phyloP scores from a whole-genome alignment of 2,329 filamentous ascomycete species.

The Talaromyces sp. region DNA sequence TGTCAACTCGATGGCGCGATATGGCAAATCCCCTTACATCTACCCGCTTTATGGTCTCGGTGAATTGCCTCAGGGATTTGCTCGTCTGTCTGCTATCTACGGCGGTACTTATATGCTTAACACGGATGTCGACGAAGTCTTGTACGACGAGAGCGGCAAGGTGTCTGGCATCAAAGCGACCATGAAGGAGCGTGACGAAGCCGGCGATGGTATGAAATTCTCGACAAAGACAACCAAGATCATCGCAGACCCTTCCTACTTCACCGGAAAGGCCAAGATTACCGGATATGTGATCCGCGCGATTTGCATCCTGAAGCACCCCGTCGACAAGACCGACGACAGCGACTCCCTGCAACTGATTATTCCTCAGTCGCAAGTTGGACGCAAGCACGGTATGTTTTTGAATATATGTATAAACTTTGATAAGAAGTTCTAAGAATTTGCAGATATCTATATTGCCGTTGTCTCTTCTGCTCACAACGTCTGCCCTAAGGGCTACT shows the following conservation, averaged over 20 bases:
- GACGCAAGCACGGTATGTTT: constrained; percentile 78
- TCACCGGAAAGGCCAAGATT: constrained; percentile 80
- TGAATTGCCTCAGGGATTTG: constrained; percentile 96
- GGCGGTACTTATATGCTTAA: constrained; percentile 99
- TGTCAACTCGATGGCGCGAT: constrained; percentile 94
- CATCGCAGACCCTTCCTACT: constrained; percentile 94
- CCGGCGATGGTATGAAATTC: constrained; percentile 75
- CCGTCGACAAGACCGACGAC: constrained; percentile 81
- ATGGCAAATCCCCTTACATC: constrained; percentile 98
- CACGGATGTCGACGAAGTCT: constrained; percentile 83
- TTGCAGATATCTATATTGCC: constrained; percentile 86
- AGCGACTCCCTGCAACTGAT: constrained; percentile 90
- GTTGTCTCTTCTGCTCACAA: constrained; percentile 95
- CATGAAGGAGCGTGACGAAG: constrained; percentile 80
- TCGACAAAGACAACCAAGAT: constrained; percentile 95
- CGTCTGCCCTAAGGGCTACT: constrained; percentile 98
- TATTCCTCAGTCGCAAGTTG: constrained; percentile 95
- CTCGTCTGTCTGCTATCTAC: constrained; percentile 95
- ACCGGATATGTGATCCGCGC: constrained; percentile 89
- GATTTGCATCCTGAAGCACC: constrained; percentile 96
- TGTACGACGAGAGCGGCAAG: constrained; percentile 72
- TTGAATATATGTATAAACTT: not conserved
- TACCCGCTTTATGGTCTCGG: constrained; percentile 97
- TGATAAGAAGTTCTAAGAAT: constrained; percentile 15
- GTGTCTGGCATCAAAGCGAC: constrained; percentile 95